A percentile compares a stretch with the other conserved stretches of the same genome.
Evolutionary conservation across 78 protist genomes (phyloP).

Genomic region (Anaeramoeba flamelloides): DNA sequence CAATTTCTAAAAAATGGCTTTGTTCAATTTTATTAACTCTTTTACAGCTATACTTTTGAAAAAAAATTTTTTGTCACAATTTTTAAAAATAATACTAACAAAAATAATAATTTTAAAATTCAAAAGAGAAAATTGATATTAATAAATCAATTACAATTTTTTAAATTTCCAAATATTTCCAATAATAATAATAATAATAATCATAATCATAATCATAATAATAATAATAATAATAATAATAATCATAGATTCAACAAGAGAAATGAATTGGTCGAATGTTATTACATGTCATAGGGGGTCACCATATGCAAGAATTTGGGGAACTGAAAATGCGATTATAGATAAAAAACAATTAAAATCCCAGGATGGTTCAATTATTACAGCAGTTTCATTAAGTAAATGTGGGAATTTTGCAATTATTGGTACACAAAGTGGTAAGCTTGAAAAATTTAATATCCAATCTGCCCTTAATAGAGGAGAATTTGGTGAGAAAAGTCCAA

Average conservation of each 20-base stretch:
- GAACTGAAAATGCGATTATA: background rate
- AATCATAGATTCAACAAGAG: background rate
- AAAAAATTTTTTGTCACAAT: too few relatives aligned
- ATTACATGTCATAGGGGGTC: background rate
- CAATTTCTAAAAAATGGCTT: too few relatives aligned
- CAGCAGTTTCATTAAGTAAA: background rate
- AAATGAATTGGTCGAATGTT: background rate
- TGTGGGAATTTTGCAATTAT: background rate
- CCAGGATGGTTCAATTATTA: too few relatives aligned
- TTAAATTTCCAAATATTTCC: too few relatives aligned
- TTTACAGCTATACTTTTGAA: too few relatives aligned
- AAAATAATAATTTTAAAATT: too few relatives aligned
- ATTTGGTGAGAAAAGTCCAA: background rate
- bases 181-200: too few relatives aligned
- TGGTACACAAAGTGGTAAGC: background rate
- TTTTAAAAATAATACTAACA: too few relatives aligned
- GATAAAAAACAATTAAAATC: background rate
- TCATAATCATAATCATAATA: background rate
- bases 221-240: too few relatives aligned
- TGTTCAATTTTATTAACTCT: too few relatives aligned
- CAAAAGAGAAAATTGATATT: too few relatives aligned
- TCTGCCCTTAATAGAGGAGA: background rate
- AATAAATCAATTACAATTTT: too few relatives aligned
- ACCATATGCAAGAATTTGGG: background rate
- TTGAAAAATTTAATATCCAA: background rate